Evolutionary conservation across 345 rosid species (phyloP).

Genomic region (Diplotaxis tenuifolia): DNA sequence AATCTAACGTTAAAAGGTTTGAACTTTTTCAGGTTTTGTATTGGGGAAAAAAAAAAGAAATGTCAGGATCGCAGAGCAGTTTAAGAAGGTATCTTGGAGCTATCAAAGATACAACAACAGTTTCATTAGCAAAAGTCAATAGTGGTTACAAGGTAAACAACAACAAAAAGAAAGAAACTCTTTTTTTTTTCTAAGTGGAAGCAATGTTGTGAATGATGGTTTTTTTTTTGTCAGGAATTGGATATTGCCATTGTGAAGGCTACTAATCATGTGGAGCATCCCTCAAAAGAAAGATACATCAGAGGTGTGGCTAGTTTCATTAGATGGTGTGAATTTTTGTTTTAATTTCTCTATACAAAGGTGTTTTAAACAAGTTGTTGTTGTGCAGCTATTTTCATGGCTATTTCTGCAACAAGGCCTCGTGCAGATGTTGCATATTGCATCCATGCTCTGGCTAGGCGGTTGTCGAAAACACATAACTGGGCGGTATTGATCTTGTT

Average conservation of each 20-base stretch:
- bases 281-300: slow-evolving; percentile 83
- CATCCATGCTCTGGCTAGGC: slow-evolving; percentile 85
- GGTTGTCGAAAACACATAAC: slow-evolving; percentile 84
- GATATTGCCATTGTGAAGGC: slow-evolving; percentile 96
- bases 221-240: slow-evolving; percentile 59
- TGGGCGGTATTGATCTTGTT: slow-evolving; percentile 70
- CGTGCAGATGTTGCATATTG: slow-evolving; percentile 99
- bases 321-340: too few species aligned
- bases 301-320: slow-evolving; percentile 52
- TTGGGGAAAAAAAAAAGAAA: slow-evolving; percentile 40
- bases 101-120: slow-evolving; percentile 92
- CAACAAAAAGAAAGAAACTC: not conserved
- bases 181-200: not conserved
- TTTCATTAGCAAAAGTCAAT: slow-evolving; percentile 95
- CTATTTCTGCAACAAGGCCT: slow-evolving; percentile 95
- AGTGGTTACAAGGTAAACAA: slow-evolving; percentile 86
- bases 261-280: slow-evolving; percentile 90
- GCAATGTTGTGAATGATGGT: not conserved
- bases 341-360: not conserved
- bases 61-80: slow-evolving; percentile 87
- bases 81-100: slow-evolving; percentile 95
- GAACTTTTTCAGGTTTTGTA: slow-evolving; percentile 19
- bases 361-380: not conserved
- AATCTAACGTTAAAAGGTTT: not conserved
- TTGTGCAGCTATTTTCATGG: slow-evolving; percentile 80